These are phyloP conservation scores for Aureobasidium musti DNA, from an alignment of 2,329 filamentous ascomycete species.

Conservation along the genomic window DNA sequence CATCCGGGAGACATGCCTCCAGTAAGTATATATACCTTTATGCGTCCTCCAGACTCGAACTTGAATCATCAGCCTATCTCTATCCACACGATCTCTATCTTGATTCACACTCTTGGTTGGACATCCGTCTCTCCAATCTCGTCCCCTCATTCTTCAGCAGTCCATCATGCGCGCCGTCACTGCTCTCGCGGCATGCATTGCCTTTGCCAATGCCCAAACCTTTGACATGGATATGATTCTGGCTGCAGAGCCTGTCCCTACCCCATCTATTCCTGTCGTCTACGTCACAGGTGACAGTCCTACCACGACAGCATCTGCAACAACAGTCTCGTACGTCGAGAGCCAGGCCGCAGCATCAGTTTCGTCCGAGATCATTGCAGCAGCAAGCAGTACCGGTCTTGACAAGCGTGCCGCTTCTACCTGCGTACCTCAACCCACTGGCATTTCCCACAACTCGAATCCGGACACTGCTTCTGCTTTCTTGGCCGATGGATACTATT, in stretches of 20 bases:
- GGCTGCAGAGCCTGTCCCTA: conserved; percentile 4
- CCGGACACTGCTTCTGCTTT: conserved; percentile 31
- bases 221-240: conserved; percentile 31
- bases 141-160: too few species aligned
- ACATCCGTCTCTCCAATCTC: not conserved
- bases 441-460: conserved; percentile 7
- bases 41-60: not conserved
- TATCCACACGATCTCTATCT: too few species aligned
- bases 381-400: conserved; percentile 7
- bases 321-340: not conserved
- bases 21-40: not conserved
- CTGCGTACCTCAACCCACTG: conserved; percentile 29
- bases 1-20: not conserved
- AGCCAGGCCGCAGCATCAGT: conserved; percentile 19
- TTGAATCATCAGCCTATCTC: not conserved
- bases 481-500: conserved; percentile 29
- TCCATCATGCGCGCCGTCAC: not conserved
- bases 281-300: conserved; percentile 19
- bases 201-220: conserved; percentile 29
- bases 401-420: conserved; percentile 18
- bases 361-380: not conserved
- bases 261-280: conserved; percentile 19
- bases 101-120: too few species aligned
- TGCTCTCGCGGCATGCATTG: conserved; percentile 12
- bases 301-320: conserved; percentile 14